Percentiles rank a stretch among this genome's conserved stretches.
Evolutionary conservation across 768 basidiomycete species (phyloP).

Genomic region (Termitomyces sp.): DNA sequence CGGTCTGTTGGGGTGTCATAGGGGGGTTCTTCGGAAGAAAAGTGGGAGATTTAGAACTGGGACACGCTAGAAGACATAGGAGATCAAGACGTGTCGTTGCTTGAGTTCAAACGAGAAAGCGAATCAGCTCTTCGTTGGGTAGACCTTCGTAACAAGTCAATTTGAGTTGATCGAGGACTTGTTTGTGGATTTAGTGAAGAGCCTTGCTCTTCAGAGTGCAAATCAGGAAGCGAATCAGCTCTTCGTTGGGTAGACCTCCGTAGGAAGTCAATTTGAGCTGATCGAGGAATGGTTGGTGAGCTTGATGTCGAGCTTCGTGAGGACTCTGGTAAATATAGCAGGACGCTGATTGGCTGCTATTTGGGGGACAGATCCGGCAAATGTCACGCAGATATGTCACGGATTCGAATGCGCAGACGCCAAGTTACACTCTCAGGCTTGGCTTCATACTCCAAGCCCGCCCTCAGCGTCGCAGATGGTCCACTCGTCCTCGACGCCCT

Average conservation of each 20-base stretch:
- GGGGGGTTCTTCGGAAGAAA: not conserved
- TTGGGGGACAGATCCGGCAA: constrained; percentile 21
- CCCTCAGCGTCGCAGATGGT: not conserved
- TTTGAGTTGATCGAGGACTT: not conserved
- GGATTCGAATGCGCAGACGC: constrained; percentile 11
- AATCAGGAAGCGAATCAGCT: not conserved
- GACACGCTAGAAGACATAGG: not conserved
- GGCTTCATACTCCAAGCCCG: not conserved
- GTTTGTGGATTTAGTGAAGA: not conserved
- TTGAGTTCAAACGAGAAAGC: not conserved
- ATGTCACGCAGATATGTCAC: constrained; percentile 22
- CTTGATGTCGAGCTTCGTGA: not conserved
- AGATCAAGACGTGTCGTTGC: not conserved
- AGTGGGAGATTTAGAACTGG: not conserved
- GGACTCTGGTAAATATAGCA: constrained; percentile 18
- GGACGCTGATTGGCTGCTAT: constrained; percentile 28
- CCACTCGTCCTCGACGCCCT: not conserved
- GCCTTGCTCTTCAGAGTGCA: not conserved
- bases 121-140: not conserved
- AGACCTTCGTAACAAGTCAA: not conserved
- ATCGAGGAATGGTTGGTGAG: not conserved
- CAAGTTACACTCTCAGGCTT: constrained; percentile 3
- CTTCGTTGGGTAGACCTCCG: not conserved
- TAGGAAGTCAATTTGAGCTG: not conserved
- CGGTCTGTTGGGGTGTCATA: not conserved